Evolutionary conservation across 139 green algal species (phyloP).

Genomic region (Nannochloris sp.): DNA sequence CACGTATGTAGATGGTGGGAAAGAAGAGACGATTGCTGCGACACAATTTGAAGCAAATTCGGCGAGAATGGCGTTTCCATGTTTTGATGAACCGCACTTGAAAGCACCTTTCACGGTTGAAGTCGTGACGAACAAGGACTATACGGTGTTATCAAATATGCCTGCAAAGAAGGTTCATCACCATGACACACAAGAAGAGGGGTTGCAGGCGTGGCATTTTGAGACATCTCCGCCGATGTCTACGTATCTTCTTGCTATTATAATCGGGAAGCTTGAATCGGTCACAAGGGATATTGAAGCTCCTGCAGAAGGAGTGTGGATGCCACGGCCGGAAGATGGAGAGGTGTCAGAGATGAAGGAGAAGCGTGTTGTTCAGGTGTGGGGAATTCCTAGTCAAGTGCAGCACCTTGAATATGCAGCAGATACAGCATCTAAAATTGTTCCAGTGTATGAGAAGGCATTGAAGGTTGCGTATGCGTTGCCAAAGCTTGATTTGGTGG

Average conservation of each 20-base stretch:
- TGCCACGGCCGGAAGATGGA: neutral
- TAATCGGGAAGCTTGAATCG: neutral
- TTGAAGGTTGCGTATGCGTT: slow-evolving; percentile 56
- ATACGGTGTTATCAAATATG: slow-evolving; percentile 50
- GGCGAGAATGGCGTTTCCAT: slow-evolving; percentile 77
- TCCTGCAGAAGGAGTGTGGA: slow-evolving; percentile 1
- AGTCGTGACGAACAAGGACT: slow-evolving; percentile 21
- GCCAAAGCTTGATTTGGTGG: slow-evolving; percentile 83
- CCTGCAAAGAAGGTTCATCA: slow-evolving; percentile 15
- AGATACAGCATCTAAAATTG: slow-evolving; percentile 13
- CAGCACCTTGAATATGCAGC: slow-evolving; percentile 26
- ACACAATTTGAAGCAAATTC: slow-evolving; percentile 74
- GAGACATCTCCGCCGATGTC: slow-evolving; percentile 61
- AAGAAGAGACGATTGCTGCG: slow-evolving; percentile 34
- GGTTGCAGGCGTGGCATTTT: slow-evolving; percentile 29
- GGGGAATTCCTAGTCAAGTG: slow-evolving; percentile 46
- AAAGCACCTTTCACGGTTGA: slow-evolving; percentile 62
- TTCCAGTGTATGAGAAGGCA: slow-evolving; percentile 36
- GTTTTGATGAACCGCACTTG: slow-evolving; percentile 82
- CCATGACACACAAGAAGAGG: neutral
- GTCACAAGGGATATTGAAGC: neutral
- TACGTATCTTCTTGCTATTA: slow-evolving; percentile 65
- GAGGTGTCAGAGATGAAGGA: neutral
- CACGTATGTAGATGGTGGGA: slow-evolving; percentile 31
- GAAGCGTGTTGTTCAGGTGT: slow-evolving; percentile 39